Percentiles rank a stretch among this genome's conserved stretches.
These are phyloP conservation scores for Scedosporium apiospermum DNA, from an alignment of 2,329 filamentous ascomycete genomes.

Conservation along the genomic window DNA sequence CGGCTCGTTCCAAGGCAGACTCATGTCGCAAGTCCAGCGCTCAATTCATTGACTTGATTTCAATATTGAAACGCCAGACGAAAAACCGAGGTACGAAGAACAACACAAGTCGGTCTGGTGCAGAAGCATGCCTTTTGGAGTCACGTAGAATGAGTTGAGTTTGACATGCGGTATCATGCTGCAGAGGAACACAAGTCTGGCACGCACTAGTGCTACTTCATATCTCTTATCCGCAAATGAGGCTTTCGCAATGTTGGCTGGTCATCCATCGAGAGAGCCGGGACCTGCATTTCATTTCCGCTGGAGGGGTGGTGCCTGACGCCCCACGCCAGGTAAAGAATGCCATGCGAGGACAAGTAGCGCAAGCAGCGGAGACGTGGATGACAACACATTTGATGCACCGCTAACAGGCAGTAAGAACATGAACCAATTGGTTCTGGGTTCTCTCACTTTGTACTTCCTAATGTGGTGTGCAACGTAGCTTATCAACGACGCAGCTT, in stretches of 20 bases:
- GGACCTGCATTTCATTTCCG: neutral
- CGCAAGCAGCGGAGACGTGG: neutral
- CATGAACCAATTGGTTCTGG: too few species aligned
- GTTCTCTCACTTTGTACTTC: too few species aligned
- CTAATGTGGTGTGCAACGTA: too few species aligned
- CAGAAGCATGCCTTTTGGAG: neutral
- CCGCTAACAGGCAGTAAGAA: too few species aligned
- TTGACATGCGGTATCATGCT: neutral
- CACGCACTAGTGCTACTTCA: neutral
- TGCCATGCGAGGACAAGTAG: neutral
- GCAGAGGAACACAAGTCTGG: neutral
- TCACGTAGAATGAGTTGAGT: neutral
- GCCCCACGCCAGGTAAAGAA: neutral
- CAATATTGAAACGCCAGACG: neutral
- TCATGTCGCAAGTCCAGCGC: neutral
- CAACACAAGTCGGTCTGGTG: neutral
- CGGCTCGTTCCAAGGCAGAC: neutral
- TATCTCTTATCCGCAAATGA: neutral
- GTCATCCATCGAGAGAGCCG: neutral
- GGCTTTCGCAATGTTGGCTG: neutral
- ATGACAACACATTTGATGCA: neutral
- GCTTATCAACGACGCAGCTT: too few species aligned
- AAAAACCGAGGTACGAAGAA: too few species aligned
- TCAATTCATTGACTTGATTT: neutral
- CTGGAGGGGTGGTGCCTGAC: neutral